Evolutionary conservation across 2,329 filamentous ascomycete species (phyloP).

Genomic region (Botrytis porri): DNA sequence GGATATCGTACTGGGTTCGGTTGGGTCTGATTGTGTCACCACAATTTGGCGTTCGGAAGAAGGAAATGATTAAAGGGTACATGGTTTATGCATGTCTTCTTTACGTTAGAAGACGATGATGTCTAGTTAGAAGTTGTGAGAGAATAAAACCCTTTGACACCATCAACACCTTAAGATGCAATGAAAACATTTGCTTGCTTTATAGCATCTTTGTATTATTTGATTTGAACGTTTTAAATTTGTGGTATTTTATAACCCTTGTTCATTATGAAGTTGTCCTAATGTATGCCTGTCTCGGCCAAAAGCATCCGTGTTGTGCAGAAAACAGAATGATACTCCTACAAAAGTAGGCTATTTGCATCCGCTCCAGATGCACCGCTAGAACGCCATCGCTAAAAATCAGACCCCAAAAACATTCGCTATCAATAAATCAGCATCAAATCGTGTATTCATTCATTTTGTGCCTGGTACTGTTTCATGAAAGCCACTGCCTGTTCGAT

Average conservation of each 20-base stretch:
- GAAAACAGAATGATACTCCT: not conserved
- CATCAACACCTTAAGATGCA: not conserved
- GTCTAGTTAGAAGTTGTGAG: not conserved
- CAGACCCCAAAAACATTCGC: not conserved
- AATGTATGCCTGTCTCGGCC: not conserved
- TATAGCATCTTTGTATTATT: not conserved
- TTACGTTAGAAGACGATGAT: not conserved
- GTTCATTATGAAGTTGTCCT: not conserved
- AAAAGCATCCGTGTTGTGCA: not conserved
- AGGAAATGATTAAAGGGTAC: conserved; percentile 1
- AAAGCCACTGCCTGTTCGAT: conserved; percentile 77
- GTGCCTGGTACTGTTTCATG: conserved; percentile 50
- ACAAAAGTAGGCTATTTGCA: not conserved
- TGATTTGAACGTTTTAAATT: not conserved
- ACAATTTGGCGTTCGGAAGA: conserved; percentile 6
- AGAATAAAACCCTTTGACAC: not conserved
- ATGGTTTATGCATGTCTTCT: not conserved
- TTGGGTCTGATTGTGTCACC: conserved; percentile 8
- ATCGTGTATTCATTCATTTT: conserved; percentile 17
- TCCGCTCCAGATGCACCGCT: not conserved
- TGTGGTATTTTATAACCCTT: not conserved
- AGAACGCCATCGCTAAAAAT: conserved; percentile 13
- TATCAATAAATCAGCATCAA: not conserved
- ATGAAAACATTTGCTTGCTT: not conserved
- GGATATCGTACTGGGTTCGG: conserved; percentile 1